phyloP scores from a whole-genome alignment of 306 rosid genomes.

The Acmispon strigosus region DNA sequence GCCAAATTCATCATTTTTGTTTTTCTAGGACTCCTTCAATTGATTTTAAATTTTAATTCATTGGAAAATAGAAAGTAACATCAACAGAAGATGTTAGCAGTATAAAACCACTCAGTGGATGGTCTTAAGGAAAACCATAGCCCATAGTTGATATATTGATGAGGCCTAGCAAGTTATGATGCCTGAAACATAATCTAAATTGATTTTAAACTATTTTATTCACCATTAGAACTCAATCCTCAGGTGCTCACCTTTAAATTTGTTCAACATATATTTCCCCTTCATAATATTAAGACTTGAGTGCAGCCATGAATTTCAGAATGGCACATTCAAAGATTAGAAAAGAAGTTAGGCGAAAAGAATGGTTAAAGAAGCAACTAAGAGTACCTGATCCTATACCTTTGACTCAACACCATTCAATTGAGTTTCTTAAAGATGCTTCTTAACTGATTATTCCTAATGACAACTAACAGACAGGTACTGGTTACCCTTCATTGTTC shows the following conservation, averaged over 20 bases:
- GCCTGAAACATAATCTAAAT: not conserved
- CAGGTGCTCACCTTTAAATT: not conserved
- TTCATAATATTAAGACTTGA: not conserved
- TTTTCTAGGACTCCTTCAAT: not conserved
- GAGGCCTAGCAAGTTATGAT: not conserved
- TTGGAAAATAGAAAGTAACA: not conserved
- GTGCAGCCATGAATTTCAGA: no score
- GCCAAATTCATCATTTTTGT: not conserved
- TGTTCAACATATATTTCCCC: not conserved
- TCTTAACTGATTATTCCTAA: not conserved
- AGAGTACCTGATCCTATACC: constrained; percentile 18
- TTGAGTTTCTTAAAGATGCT: constrained; percentile 10
- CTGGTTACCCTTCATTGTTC: constrained; percentile 16
- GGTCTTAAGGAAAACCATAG: not conserved
- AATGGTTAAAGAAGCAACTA: not conserved
- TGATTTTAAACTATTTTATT: not conserved
- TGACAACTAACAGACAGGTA: not conserved
- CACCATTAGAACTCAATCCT: not conserved
- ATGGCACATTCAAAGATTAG: no score
- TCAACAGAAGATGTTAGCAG: not conserved
- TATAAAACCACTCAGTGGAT: not conserved
- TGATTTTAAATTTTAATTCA: not conserved
- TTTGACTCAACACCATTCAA: constrained; percentile 25
- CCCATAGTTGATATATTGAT: not conserved
- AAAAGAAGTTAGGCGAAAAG: not conserved